A percentile compares a stretch with the other conserved stretches of the same genome.
phyloP scores from a whole-genome alignment of 2,329 filamentous ascomycete genomes.

The Huntiella savannae region DNA sequence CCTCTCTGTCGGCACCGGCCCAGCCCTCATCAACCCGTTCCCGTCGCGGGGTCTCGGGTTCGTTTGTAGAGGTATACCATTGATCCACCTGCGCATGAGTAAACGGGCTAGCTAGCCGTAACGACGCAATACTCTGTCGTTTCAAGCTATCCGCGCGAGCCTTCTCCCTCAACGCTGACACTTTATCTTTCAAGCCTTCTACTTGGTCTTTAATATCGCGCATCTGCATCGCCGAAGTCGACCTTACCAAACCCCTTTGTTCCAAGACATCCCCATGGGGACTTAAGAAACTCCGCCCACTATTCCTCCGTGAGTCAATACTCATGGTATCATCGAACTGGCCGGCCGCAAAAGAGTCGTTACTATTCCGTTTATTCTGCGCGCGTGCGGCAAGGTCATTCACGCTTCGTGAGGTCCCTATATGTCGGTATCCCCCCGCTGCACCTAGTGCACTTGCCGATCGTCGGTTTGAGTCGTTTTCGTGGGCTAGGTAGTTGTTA shows the following conservation, averaged over 20 bases:
- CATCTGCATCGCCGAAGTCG: constrained; percentile 54
- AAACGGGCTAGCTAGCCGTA: constrained; percentile 61
- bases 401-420: constrained; percentile 8
- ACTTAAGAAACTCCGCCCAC: constrained; percentile 20
- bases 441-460: constrained; percentile 46
- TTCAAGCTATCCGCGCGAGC: constrained; percentile 62
- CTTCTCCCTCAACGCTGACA: constrained; percentile 60
- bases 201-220: constrained; percentile 65
- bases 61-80: constrained; percentile 24
- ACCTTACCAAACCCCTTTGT: constrained; percentile 38
- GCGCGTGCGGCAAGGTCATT: constrained; percentile 2
- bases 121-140: constrained; percentile 54
- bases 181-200: constrained; percentile 67
- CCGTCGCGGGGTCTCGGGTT: constrained; percentile 14
- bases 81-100: constrained; percentile 46
- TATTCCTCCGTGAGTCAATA: constrained; percentile 11
- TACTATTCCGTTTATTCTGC: constrained; percentile 14
- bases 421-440: constrained; percentile 37
- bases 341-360: constrained; percentile 29
- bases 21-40: constrained; percentile 5
- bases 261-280: constrained; percentile 25
- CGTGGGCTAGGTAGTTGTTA: constrained; percentile 35
- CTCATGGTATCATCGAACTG: constrained; percentile 28
- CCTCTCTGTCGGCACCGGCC: constrained; percentile 1
- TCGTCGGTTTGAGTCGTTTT: constrained; percentile 31